Evolutionary conservation across 2,329 filamentous ascomycete genomes (phyloP).

Genomic region (Tympanopsis confertula): DNA sequence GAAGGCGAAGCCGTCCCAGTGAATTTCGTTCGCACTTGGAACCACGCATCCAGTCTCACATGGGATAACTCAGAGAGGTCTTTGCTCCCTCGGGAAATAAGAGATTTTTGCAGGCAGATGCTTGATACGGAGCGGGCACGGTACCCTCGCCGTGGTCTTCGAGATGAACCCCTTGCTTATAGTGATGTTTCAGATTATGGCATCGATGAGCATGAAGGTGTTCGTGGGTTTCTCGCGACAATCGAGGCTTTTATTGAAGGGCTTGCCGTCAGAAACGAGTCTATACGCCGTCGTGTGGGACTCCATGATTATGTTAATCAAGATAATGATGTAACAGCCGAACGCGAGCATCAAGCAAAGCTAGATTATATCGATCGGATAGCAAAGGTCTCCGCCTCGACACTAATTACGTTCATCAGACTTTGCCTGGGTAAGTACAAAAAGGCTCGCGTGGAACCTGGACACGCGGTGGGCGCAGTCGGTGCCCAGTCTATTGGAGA

Average conservation of each 20-base stretch:
- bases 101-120: constrained; percentile 53
- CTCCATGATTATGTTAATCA: constrained; percentile 25
- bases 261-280: constrained; percentile 49
- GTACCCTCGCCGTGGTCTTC: constrained; percentile 46
- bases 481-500: constrained; percentile 97
- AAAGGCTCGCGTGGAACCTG: constrained; percentile 81
- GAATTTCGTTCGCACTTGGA: constrained; percentile 83
- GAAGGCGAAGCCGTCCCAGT: constrained; percentile 87
- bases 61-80: constrained; percentile 68
- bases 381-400: constrained; percentile 69
- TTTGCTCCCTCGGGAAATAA: constrained; percentile 64
- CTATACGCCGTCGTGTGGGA: constrained; percentile 36
- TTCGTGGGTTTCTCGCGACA: constrained; percentile 67
- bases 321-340: constrained; percentile 4
- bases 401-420: constrained; percentile 66
- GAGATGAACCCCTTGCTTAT: constrained; percentile 53
- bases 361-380: constrained; percentile 53
- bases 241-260: constrained; percentile 63
- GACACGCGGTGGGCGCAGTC: constrained; percentile 89
- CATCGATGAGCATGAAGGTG: constrained; percentile 72
- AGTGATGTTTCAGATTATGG: constrained; percentile 56
- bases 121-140: constrained; percentile 58
- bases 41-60: constrained; percentile 64
- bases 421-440: constrained; percentile 84
- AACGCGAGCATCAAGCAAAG: constrained; percentile 13